Percentiles rank a stretch among this genome's conserved stretches.
These are phyloP conservation scores for Backusella luteola DNA, from an alignment of 192 early-diverging fungal genomes.

Conservation along the genomic window DNA sequence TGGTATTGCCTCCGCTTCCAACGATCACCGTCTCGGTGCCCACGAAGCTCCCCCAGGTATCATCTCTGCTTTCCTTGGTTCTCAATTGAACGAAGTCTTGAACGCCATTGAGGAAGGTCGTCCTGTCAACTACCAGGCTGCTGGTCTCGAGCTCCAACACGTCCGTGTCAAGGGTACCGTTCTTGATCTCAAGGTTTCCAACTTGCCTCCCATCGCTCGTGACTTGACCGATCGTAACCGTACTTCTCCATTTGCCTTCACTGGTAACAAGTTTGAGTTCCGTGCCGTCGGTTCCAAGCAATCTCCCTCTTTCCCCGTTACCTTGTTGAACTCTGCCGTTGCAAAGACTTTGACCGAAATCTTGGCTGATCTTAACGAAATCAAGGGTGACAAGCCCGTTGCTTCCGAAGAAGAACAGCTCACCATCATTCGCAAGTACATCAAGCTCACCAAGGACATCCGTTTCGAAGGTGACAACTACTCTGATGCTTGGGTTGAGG, in stretches of 20 bases:
- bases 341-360: conserved; percentile 78
- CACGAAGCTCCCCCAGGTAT: conserved; percentile 98
- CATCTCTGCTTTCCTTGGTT: conserved; percentile 96
- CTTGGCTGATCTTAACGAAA: conserved; percentile 67
- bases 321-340: conserved; percentile 91
- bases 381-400: conserved; percentile 78
- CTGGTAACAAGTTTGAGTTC: conserved; percentile 99
- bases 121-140: conserved; percentile 81
- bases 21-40: conserved; percentile 98
- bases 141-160: conserved; percentile 73
- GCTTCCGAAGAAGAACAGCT: conserved; percentile 88
- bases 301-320: conserved; percentile 94
- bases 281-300: conserved; percentile 98
- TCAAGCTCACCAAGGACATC: conserved; percentile 76
- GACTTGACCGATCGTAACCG: conserved; percentile 99
- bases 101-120: conserved; percentile 88
- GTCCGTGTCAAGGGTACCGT: conserved; percentile 95
- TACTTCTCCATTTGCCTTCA: conserved; percentile 98
- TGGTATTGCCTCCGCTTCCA: conserved; percentile 89
- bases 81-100: conserved; percentile 95
- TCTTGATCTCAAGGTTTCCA: conserved; percentile 94
- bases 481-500: conserved; percentile 88
- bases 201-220: conserved; percentile 86
- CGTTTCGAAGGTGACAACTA: conserved; percentile 99
- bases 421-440: conserved; percentile 82